These are phyloP conservation scores for Amaranthus cruentus DNA, from an alignment of 148 eudicot species.

Conservation along the genomic window DNA sequence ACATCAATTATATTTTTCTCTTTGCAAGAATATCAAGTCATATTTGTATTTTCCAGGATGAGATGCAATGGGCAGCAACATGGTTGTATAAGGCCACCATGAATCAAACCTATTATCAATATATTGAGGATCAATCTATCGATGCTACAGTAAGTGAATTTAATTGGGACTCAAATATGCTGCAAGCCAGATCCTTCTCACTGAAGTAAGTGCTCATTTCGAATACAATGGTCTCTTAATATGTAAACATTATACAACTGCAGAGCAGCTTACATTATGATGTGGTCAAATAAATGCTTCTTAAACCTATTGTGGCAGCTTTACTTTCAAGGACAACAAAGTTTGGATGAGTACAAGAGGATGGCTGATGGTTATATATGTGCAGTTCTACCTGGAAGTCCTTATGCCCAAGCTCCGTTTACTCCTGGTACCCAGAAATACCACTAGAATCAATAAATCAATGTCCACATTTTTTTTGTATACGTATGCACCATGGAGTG, in stretches of 20 bases:
- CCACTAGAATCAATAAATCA: neutral
- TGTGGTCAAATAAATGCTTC: neutral
- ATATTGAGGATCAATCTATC: slow-evolving; percentile 44
- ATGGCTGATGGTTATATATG: slow-evolving; percentile 67
- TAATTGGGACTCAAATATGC: slow-evolving; percentile 90
- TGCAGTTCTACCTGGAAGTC: slow-evolving; percentile 64
- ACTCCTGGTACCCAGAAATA: slow-evolving; percentile 52
- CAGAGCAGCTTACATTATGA: neutral
- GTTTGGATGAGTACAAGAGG: slow-evolving; percentile 43
- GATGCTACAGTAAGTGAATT: slow-evolving; percentile 58
- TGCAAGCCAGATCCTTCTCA: slow-evolving; percentile 68
- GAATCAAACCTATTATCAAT: slow-evolving; percentile 40
- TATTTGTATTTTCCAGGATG: slow-evolving; percentile 44
- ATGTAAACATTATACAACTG: neutral
- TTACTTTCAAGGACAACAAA: slow-evolving; percentile 48
- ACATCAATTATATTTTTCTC: neutral
- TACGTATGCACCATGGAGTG: neutral
- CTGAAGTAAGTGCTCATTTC: slow-evolving; percentile 42
- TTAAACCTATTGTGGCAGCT: slow-evolving; percentile 32
- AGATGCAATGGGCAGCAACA: slow-evolving; percentile 89
- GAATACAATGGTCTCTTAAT: neutral
- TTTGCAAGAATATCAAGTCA: neutral
- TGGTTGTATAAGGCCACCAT: slow-evolving; percentile 70
- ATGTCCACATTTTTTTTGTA: neutral
- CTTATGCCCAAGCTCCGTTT: slow-evolving; percentile 46